Conservation (phyloP, 2,329 filamentous ascomycete genomes). For the Microdochium trichocladiopsis region DNA sequence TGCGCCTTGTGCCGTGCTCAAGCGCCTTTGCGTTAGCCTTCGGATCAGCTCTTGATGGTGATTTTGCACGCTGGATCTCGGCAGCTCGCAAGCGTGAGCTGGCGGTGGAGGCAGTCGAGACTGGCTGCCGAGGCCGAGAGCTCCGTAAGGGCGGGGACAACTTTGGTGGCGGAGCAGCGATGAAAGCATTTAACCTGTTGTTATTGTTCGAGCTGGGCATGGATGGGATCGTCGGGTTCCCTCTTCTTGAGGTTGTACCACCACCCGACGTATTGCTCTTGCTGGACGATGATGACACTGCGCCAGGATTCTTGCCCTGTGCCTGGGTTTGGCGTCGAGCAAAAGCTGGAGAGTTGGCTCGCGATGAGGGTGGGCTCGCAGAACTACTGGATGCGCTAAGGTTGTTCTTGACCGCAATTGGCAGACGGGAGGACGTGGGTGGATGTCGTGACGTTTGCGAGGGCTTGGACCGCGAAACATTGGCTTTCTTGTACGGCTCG, state of each 20-base stretch:
- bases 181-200: slow-evolving; percentile 63
- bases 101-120: slow-evolving; percentile 67
- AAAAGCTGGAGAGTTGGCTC: slow-evolving; percentile 46
- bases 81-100: slow-evolving; percentile 60
- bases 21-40: slow-evolving; percentile 26
- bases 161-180: slow-evolving; percentile 62
- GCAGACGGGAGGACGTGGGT: slow-evolving; percentile 32
- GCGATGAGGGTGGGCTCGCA: slow-evolving; percentile 42
- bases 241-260: slow-evolving; percentile 21
- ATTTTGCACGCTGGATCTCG: slow-evolving; percentile 40
- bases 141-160: slow-evolving; percentile 74
- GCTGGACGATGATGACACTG: slow-evolving; percentile 6
- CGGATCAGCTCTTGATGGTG: slow-evolving; percentile 24
- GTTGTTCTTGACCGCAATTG: slow-evolving; percentile 35
- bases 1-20: slow-evolving; percentile 32
- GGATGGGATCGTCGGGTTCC: slow-evolving; percentile 19
- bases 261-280: neutral
- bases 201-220: slow-evolving; percentile 25
- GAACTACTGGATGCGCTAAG: slow-evolving; percentile 35
- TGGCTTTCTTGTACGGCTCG: slow-evolving; percentile 28
- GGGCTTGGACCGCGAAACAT: slow-evolving; percentile 23
- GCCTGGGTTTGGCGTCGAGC: slow-evolving; percentile 23
- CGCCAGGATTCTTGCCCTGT: slow-evolving; percentile 31
- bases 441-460: slow-evolving; percentile 19
- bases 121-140: slow-evolving; percentile 72